Evolutionary conservation across 1,284 basidiomycete species (phyloP).

Genomic region (Cryptococcus wingfieldii): DNA sequence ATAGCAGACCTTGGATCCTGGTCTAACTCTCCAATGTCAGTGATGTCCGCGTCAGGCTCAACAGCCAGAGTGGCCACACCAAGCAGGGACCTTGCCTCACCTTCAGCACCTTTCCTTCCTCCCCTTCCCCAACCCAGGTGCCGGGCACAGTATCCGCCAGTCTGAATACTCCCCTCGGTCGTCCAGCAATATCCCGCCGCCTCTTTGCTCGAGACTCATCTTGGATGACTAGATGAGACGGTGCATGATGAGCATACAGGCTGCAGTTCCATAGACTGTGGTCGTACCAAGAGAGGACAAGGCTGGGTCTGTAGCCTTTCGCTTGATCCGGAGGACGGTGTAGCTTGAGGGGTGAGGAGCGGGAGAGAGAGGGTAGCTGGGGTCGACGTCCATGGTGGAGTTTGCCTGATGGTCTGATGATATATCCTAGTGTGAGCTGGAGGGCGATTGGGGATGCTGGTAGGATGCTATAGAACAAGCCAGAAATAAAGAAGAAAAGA

Average conservation of each 20-base stretch:
- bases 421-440: too few species aligned
- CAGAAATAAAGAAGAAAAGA: neutral
- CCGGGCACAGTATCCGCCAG: slow-evolving; percentile 48
- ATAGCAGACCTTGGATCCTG: slow-evolving; percentile 20
- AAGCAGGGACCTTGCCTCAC: slow-evolving; percentile 20
- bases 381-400: neutral
- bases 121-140: slow-evolving; percentile 44
- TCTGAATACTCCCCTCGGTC: slow-evolving; percentile 43
- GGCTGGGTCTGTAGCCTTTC: slow-evolving; percentile 48
- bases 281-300: slow-evolving; percentile 44
- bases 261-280: neutral
- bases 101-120: slow-evolving; percentile 41
- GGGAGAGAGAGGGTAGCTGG: neutral
- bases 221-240: slow-evolving; percentile 38
- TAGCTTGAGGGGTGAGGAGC: slow-evolving; percentile 15
- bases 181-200: slow-evolving; percentile 26
- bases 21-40: slow-evolving; percentile 5
- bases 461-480: neutral
- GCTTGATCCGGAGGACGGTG: slow-evolving; percentile 49
- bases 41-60: neutral
- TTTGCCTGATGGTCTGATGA: too few species aligned
- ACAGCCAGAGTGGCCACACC: neutral
- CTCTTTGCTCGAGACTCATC: slow-evolving; percentile 22
- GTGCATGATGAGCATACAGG: neutral
- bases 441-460: neutral